These are phyloP conservation scores for Geotrichum candidum DNA, from an alignment of 1,139 yeast species.

Conservation along the genomic window DNA sequence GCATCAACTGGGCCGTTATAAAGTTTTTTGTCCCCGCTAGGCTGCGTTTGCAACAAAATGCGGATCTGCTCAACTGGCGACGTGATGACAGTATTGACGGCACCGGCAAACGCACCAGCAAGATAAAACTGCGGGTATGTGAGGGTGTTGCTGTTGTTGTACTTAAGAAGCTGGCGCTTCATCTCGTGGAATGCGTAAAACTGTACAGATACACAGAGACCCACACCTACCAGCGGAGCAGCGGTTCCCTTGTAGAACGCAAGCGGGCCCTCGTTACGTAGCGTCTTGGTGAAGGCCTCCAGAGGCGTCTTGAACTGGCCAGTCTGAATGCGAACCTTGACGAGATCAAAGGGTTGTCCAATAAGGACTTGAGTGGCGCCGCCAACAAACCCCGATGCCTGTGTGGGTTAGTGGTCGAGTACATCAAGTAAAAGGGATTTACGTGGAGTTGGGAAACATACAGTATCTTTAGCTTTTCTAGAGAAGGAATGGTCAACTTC, in stretches of 20 bases:
- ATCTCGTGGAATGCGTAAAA: constrained; percentile 77
- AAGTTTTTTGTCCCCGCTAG: constrained; percentile 44
- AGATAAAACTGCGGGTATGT: constrained; percentile 62
- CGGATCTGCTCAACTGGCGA: constrained; percentile 91
- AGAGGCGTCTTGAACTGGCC: constrained; percentile 46
- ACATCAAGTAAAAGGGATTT: background rate
- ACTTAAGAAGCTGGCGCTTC: constrained; percentile 47
- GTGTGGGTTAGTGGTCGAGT: background rate
- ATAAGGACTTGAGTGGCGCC: constrained; percentile 66
- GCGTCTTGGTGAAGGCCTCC: constrained; percentile 48
- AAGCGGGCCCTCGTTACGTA: constrained; percentile 54
- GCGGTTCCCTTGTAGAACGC: constrained; percentile 56
- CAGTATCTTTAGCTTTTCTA: constrained; percentile 57
- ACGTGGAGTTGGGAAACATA: background rate
- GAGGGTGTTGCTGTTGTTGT: constrained; percentile 32
- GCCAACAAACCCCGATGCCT: constrained; percentile 41
- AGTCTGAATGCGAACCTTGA: constrained; percentile 61
- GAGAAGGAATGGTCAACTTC: constrained; percentile 44
- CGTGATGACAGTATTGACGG: constrained; percentile 80
- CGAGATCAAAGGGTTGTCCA: constrained; percentile 70
- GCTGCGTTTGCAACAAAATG: constrained; percentile 84
- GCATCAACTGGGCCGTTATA: constrained; percentile 81
- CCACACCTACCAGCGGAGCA: constrained; percentile 50
- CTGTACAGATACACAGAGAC: constrained; percentile 68
- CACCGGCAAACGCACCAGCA: constrained; percentile 84